Base-by-base conservation (phyloP, 2,329 filamentous ascomycete species). In the Phaeosphaeria sp. region DNA sequence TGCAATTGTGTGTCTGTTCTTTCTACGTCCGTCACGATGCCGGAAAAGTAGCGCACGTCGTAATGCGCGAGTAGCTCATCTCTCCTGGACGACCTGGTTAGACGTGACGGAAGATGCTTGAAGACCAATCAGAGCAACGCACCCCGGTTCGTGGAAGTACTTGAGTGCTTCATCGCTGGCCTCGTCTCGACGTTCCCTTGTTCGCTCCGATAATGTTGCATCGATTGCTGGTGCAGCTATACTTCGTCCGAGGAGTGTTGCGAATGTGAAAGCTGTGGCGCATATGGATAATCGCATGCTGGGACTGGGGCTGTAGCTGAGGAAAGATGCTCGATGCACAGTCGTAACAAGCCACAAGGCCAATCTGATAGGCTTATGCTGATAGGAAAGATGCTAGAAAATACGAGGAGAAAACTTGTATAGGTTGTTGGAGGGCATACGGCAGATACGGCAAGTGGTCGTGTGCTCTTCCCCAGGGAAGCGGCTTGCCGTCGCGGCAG, bases 51-150 rank as follows among this genome's bases (percentile, higher is more conserved):
- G 60, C 91, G 87, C 22, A 73, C 76, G 75, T 94, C 91, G 76
- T 94, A 94, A 78, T 94, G 91, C 51, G 86, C 85, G 21, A 90
- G 82, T 27, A 83, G 82, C 52, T 86, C 79, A 66, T 83, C 82
- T 39, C 61, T 64, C 53, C 76, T 77, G 39, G 2, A 22, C 8
- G 25, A 11, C n/a, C 7, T 33, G 15, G 18, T 48, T 43, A 43
- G 40, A 43, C 4, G 15, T 8, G 21, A 46, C 22, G 15, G n/a
- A 22, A 24, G 13, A 25, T 27, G 21, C 17, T 13, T 13, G 21
- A 1, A 25, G 18, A 7, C 36, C 8, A 30, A 25, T 2, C 2
- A 24, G 2, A 2, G 4, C 18, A 33, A 67, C 76, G 22, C 71
- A 78, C 76, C 73, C 73, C 51, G 74, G 71, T 65, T 76, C 74